These are phyloP conservation scores for Talaromyces sp. DNA, from an alignment of 2,329 filamentous ascomycete species.

Conservation along the genomic window DNA sequence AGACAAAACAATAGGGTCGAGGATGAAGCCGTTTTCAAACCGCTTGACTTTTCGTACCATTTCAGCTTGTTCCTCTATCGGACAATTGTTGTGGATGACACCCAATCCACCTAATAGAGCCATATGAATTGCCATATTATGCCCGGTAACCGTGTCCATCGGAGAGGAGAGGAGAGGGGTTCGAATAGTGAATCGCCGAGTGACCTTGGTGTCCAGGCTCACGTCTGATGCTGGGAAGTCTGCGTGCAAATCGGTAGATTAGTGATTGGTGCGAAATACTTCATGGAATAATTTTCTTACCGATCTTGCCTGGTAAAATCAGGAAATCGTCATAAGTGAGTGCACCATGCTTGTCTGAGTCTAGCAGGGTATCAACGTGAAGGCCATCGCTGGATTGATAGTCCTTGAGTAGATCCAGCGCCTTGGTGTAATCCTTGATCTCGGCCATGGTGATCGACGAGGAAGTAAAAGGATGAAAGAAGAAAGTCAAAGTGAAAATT, in stretches of 20 bases:
- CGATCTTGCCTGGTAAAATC: conserved; percentile 94
- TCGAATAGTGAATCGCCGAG: conserved; percentile 93
- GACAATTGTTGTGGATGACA: conserved; percentile 99
- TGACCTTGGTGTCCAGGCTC: conserved; percentile 84
- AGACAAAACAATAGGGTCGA: conserved; percentile 90
- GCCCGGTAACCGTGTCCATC: conserved; percentile 99
- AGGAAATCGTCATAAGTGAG: conserved; percentile 99
- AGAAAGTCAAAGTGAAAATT: not conserved
- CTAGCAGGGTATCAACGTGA: conserved; percentile 80
- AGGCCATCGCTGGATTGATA: conserved; percentile 84
- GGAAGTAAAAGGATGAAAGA: not conserved
- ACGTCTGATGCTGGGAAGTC: conserved; percentile 92
- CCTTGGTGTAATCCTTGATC: conserved; percentile 73
- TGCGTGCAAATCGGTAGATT: conserved; percentile 34
- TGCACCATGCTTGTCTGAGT: conserved; percentile 88
- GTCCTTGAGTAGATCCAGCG: conserved; percentile 77
- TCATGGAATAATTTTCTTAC: conserved; percentile 43
- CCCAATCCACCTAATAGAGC: conserved; percentile 60
- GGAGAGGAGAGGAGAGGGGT: conserved; percentile 96
- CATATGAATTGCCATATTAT: conserved; percentile 98
- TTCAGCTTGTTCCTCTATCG: conserved; percentile 93
- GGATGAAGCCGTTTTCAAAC: conserved; percentile 98
- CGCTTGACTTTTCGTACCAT: conserved; percentile 99
- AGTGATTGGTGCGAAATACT: not conserved
- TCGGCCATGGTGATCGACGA: conserved; percentile 46